Conservation (phyloP, 768 basidiomycete species). For the Tubosaeta sp. region DNA sequence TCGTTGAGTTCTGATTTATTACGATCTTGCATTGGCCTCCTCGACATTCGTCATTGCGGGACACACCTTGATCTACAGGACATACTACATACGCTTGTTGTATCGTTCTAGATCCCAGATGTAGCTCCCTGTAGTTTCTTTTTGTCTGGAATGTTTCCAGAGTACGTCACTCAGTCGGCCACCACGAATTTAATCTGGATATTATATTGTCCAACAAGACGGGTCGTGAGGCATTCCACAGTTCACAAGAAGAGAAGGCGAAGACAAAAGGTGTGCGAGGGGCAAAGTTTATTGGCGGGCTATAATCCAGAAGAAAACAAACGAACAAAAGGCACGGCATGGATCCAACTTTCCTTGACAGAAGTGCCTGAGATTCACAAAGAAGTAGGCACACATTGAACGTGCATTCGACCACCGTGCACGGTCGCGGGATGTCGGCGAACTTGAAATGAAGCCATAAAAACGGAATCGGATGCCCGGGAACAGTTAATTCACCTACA, state of each 20-base stretch:
- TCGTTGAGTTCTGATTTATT: too few relatives aligned
- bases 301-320: neutral
- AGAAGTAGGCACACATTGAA: neutral
- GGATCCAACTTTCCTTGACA: neutral
- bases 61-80: neutral
- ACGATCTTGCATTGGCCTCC: too few relatives aligned
- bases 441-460: slow-evolving; percentile 3
- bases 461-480: neutral
- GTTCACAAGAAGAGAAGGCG: neutral
- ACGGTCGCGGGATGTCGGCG: neutral
- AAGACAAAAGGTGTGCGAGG: neutral
- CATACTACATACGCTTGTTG: too few relatives aligned
- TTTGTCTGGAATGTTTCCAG: too few relatives aligned
- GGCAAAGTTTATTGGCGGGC: neutral
- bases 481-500: neutral
- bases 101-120: too few relatives aligned
- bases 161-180: neutral
- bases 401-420: neutral
- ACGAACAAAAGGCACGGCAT: neutral
- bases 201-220: neutral
- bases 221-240: too few relatives aligned
- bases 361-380: neutral
- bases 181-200: neutral
- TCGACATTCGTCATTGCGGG: neutral
- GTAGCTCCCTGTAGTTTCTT: too few relatives aligned